These are phyloP conservation scores for Celoporthe dispersa DNA, from an alignment of 2,329 filamentous ascomycete genomes.

Conservation along the genomic window DNA sequence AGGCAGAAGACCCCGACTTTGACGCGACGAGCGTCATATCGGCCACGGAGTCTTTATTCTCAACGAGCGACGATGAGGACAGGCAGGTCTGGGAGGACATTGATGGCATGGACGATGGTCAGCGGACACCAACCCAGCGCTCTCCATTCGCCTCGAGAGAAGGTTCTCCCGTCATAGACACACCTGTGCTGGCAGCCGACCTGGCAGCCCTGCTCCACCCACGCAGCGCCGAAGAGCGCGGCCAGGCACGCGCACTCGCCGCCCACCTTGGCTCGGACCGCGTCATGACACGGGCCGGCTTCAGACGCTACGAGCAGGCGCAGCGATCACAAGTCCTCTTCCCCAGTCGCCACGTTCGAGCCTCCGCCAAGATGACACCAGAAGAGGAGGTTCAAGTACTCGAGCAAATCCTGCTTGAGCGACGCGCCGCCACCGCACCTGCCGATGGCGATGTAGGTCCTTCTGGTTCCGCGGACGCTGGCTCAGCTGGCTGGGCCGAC, in stretches of 20 bases:
- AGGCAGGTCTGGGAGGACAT: conserved; percentile 46
- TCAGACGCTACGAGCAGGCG: conserved; percentile 67
- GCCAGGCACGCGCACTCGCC: conserved; percentile 80
- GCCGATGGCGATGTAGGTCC: conserved; percentile 26
- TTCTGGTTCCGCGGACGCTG: conserved; percentile 26
- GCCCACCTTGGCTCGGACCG: conserved; percentile 74
- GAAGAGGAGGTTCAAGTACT: conserved; percentile 66
- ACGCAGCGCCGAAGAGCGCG: conserved; percentile 73
- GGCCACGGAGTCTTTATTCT: conserved; percentile 44
- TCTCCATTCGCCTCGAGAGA: conserved; percentile 55
- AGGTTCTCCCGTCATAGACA: conserved; percentile 63
- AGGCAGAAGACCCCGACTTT: conserved; percentile 44
- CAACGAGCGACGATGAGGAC: conserved; percentile 32
- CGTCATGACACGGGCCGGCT: conserved; percentile 82
- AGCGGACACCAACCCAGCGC: conserved; percentile 75
- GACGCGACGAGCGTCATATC: conserved; percentile 84
- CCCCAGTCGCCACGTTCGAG: conserved; percentile 46
- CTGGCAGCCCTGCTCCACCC: conserved; percentile 85
- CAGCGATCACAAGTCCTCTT: conserved; percentile 73
- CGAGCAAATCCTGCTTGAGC: conserved; percentile 62
- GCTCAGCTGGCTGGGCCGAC: conserved; percentile 61
- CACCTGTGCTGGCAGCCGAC: conserved; percentile 66
- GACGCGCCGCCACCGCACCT: conserved; percentile 43
- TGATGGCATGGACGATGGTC: conserved; percentile 52
- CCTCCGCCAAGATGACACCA: conserved; percentile 50